These are phyloP conservation scores for Pseudogymnoascus sp. DNA, from an alignment of 2,329 filamentous ascomycete genomes.

Conservation along the genomic window DNA sequence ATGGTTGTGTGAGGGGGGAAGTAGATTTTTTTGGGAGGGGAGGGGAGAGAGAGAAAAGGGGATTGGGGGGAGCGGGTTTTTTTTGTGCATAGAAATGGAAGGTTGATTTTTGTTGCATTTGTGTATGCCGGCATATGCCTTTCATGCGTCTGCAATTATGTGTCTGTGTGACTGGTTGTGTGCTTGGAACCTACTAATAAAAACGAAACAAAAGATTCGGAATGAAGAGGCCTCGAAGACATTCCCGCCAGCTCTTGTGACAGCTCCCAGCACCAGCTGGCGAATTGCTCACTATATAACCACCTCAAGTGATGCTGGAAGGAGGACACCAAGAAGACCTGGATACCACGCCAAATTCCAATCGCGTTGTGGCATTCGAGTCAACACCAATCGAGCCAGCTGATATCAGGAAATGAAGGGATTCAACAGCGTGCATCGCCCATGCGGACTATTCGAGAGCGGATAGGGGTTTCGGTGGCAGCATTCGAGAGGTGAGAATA, in stretches of 20 bases:
- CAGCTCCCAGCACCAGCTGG: background rate
- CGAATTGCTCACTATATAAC: too few species aligned
- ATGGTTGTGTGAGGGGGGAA: background rate
- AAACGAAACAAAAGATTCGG: background rate
- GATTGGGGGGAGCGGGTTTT: slow-evolving; percentile 33
- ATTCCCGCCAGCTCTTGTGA: background rate
- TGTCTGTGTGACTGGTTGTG: background rate
- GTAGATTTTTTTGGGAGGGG: background rate
- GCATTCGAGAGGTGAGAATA: background rate
- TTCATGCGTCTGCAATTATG: background rate
- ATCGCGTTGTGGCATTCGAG: too few species aligned
- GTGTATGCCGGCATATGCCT: background rate
- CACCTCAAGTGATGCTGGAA: too few species aligned
- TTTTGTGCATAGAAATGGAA: slow-evolving; percentile 11
- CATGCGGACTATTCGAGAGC: background rate
- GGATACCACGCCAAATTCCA: too few species aligned
- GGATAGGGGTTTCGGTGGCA: background rate
- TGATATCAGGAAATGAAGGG: too few species aligned
- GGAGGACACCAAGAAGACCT: too few species aligned
- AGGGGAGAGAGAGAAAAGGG: slow-evolving; percentile 30
- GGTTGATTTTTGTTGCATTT: background rate
- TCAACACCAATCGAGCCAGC: too few species aligned
- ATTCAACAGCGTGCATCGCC: background rate
- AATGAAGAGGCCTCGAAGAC: background rate
- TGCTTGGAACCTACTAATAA: background rate